Evolutionary conservation across 352 stramenopile species (phyloP).

Genomic region (Lagenidium sp.): DNA sequence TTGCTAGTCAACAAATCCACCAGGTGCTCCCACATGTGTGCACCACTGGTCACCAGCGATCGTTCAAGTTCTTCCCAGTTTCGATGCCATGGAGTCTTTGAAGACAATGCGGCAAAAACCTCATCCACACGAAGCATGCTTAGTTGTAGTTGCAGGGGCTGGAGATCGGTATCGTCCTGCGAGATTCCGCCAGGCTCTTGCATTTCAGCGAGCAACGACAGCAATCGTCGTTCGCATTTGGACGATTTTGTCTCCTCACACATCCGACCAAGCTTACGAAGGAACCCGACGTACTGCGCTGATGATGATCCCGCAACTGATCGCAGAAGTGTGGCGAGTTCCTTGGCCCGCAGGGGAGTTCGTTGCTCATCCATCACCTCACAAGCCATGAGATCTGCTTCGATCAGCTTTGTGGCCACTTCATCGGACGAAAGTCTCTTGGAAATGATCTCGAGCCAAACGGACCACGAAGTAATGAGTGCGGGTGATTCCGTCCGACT

Average conservation of each 20-base stretch:
- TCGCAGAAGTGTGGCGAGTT: too few relatives aligned
- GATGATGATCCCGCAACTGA: conserved; percentile 29
- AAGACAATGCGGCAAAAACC: conserved; percentile 23
- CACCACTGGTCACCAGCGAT: conserved; percentile 38
- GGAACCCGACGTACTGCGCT: conserved; percentile 36
- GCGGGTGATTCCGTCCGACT: background rate
- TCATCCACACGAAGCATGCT: background rate
- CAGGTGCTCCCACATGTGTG: conserved; percentile 54
- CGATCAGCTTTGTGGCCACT: conserved; percentile 37
- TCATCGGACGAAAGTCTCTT: conserved; percentile 31
- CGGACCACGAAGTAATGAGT: conserved; percentile 26
- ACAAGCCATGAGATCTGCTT: conserved; percentile 40
- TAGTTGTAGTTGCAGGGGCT: too few relatives aligned
- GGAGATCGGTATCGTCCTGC: too few relatives aligned
- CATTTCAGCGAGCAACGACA: too few relatives aligned
- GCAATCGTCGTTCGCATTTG: too few relatives aligned
- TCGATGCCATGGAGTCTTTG: conserved; percentile 20
- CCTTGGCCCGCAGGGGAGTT: too few relatives aligned
- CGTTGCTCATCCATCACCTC: too few relatives aligned
- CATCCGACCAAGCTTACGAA: conserved; percentile 19
- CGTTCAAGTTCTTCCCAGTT: conserved; percentile 26
- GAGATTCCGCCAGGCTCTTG: too few relatives aligned
- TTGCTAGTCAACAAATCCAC: conserved; percentile 40
- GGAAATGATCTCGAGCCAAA: conserved; percentile 42
- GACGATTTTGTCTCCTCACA: too few relatives aligned